Conservation (phyloP, 306 rosid species). For the Sindora glabra region DNA sequence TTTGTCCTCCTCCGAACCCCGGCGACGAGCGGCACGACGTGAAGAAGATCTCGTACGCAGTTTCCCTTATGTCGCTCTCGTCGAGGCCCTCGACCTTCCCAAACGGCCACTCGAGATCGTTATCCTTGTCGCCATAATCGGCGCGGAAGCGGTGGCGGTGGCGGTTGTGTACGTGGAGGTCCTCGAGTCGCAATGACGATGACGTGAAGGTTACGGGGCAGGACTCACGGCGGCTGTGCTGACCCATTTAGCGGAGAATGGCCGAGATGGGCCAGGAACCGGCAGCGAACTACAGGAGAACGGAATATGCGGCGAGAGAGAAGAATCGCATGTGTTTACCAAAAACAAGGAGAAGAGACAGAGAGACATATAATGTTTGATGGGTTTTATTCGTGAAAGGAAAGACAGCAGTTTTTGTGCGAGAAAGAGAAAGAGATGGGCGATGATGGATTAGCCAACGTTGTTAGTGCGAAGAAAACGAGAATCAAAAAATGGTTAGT, state of each 20-base stretch:
- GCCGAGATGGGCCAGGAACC: slow-evolving; percentile 17
- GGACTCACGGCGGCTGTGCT: slow-evolving; percentile 65
- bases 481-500: slow-evolving; percentile 11
- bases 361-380: neutral
- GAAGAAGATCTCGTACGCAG: slow-evolving; percentile 42
- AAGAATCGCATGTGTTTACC: slow-evolving; percentile 20
- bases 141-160: neutral
- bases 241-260: slow-evolving; percentile 51
- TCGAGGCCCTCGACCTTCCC: neutral
- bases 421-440: slow-evolving; percentile 16
- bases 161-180: neutral
- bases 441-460: slow-evolving; percentile 27
- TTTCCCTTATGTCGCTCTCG: slow-evolving; percentile 12
- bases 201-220: slow-evolving; percentile 32
- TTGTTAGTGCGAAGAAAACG: slow-evolving; percentile 34
- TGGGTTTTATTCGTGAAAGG: slow-evolving; percentile 29
- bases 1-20: slow-evolving; percentile 71
- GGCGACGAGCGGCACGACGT: slow-evolving; percentile 36
- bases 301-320: slow-evolving; percentile 27
- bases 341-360: slow-evolving; percentile 17
- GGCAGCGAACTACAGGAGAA: neutral
- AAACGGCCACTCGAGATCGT: slow-evolving; percentile 22
- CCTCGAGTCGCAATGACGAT: slow-evolving; percentile 20
- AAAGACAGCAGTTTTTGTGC: slow-evolving; percentile 40
- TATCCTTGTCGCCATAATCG: slow-evolving; percentile 20